These are phyloP conservation scores for Cercophora scortea DNA, from an alignment of 495 filamentous ascomycete genomes.

Conservation along the genomic window DNA sequence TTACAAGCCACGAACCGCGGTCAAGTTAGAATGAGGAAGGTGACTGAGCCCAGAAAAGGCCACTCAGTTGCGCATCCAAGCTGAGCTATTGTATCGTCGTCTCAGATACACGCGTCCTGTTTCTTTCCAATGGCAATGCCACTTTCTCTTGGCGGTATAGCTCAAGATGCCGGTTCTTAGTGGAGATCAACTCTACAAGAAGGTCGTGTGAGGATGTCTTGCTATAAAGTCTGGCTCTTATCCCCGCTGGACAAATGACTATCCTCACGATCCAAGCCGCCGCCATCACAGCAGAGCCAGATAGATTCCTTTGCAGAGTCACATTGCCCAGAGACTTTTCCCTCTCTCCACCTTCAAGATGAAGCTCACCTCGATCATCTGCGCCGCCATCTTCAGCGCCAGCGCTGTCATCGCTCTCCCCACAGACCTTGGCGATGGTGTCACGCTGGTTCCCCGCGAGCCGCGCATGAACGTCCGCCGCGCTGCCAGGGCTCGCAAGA, in stretches of 20 bases:
- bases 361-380: slow-evolving; percentile 6
- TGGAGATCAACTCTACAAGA: background rate
- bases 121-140: background rate
- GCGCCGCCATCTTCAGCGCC: slow-evolving; percentile 4
- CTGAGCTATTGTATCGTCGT: background rate
- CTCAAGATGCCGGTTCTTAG: background rate
- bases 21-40: slow-evolving; percentile 1
- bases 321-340: background rate
- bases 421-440: background rate
- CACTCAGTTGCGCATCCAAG: background rate
- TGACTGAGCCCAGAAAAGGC: background rate
- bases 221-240: background rate
- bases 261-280: background rate
- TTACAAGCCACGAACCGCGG: background rate
- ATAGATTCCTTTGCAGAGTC: background rate
- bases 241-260: background rate
- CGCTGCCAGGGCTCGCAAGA: background rate
- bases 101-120: background rate
- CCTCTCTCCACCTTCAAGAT: slow-evolving; percentile 2
- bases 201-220: background rate
- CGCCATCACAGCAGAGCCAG: background rate
- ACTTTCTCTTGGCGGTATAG: slow-evolving; percentile 1
- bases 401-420: background rate
- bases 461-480: slow-evolving; percentile 1
- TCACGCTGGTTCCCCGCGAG: slow-evolving; percentile 2